phyloP scores from a whole-genome alignment of 2,329 filamentous ascomycete genomes.

The Fusarium caatingaense region DNA sequence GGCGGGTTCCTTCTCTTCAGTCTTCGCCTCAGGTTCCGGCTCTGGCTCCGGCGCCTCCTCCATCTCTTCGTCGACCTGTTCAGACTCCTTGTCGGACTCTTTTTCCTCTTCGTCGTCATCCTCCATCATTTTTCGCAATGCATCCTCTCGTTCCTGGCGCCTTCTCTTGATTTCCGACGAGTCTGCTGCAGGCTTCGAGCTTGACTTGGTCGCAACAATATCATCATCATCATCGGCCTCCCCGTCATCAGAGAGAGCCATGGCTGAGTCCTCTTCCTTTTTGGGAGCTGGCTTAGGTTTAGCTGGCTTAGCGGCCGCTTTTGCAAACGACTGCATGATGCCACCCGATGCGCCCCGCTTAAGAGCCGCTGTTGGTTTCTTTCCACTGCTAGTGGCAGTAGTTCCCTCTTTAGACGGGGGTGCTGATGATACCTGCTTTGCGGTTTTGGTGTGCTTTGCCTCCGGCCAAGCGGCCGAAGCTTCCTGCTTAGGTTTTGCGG shows the following conservation, averaged over 20 bases:
- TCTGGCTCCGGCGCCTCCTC: slow-evolving; percentile 55
- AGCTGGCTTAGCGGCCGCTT: slow-evolving; percentile 57
- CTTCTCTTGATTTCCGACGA: slow-evolving; percentile 45
- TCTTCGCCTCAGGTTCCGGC: slow-evolving; percentile 52
- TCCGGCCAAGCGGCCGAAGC: slow-evolving; percentile 12
- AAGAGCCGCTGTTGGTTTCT: slow-evolving; percentile 51
- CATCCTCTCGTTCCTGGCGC: slow-evolving; percentile 54
- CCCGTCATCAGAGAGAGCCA: slow-evolving; percentile 55
- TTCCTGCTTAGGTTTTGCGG: slow-evolving; percentile 44
- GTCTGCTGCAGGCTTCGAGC: slow-evolving; percentile 39
- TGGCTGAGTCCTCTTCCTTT: slow-evolving; percentile 48
- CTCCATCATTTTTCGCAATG: slow-evolving; percentile 62
- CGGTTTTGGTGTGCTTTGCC: slow-evolving; percentile 26
- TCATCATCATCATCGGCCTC: slow-evolving; percentile 55
- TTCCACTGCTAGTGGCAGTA: slow-evolving; percentile 43
- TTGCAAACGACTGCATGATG: slow-evolving; percentile 85
- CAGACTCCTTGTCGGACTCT: slow-evolving; percentile 53
- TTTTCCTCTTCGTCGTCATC: slow-evolving; percentile 70
- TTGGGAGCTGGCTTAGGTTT: slow-evolving; percentile 62
- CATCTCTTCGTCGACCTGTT: slow-evolving; percentile 54
- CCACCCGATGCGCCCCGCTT: slow-evolving; percentile 71
- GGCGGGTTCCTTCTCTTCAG: slow-evolving; percentile 58
- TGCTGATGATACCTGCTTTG: slow-evolving; percentile 49
- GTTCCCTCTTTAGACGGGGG: slow-evolving; percentile 42
- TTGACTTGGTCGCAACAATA: slow-evolving; percentile 43